phyloP scores from a whole-genome alignment of 495 filamentous ascomycete genomes.

The Aspergillus bridgeri region DNA sequence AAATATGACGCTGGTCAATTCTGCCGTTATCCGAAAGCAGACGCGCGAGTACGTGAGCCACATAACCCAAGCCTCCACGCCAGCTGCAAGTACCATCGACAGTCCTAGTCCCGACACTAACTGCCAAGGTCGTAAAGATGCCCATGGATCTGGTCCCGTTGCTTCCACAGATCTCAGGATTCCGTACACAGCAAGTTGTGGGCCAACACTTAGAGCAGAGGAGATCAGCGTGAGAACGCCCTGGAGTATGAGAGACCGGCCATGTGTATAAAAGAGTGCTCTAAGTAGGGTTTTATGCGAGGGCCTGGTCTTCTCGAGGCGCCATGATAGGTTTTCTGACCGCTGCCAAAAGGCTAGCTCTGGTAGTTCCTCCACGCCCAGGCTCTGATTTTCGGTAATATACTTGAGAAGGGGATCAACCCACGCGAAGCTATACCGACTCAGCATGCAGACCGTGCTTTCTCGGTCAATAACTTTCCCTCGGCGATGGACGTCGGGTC shows the following conservation, averaged over 20 bases:
- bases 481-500: constrained; percentile 59
- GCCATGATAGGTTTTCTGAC: constrained; percentile 25
- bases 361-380: constrained; percentile 60
- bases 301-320: constrained; percentile 50
- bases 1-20: constrained; percentile 71
- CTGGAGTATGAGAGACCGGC: constrained; percentile 50
- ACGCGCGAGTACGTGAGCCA: constrained; percentile 65
- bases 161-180: constrained; percentile 61
- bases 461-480: constrained; percentile 62
- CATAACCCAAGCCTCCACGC: constrained; percentile 57
- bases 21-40: constrained; percentile 60
- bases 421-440: constrained; percentile 65
- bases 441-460: constrained; percentile 55
- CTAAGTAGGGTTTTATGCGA: constrained; percentile 59
- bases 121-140: constrained; percentile 51
- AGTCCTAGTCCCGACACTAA: constrained; percentile 64
- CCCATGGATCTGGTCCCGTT: constrained; percentile 26
- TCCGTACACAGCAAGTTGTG: constrained; percentile 64
- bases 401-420: constrained; percentile 48
- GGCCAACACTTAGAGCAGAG: constrained; percentile 60
- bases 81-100: constrained; percentile 51
- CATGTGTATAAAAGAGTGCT: constrained; percentile 54
- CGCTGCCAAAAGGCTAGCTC: constrained; percentile 32
- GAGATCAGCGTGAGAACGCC: constrained; percentile 48
- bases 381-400: constrained; percentile 50